Evolutionary conservation across 495 filamentous ascomycete species (phyloP), one percentile per base, ranked within the genome.

Genomic region (Oleoguttula mirabilis): DNA sequence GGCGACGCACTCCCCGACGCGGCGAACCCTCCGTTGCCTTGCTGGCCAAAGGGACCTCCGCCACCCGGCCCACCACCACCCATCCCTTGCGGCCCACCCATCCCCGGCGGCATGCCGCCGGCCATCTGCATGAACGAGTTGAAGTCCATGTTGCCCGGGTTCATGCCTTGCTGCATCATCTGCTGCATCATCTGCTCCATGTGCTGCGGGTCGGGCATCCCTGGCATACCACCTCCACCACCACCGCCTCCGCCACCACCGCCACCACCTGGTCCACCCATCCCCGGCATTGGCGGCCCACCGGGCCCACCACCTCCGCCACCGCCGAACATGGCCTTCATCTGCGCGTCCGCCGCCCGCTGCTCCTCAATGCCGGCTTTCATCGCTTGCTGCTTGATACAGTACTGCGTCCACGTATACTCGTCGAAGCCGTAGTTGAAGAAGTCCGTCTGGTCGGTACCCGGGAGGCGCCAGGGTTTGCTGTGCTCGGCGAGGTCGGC

Each of bases 381-480:
- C 43, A 94, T 64, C 3, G 71, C 68, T 41, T 84, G 77, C 56
- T 96, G 92, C 54, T 92, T 92, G 46, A 86, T 62, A 21, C 88
- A 88, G 62, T 96, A 98, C 45, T 84, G 75, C 21, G 88, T 82
- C 90, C 90, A 98, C 12, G 92, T 95, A 59, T 96, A 98, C 61
- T 98, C 90, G 65, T 98, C 90, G 49, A 98, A 98, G 25, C 92
- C 92, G 66, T 96, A 98, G 66, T 98, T 98, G 72, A 98, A 98
- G 61, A 90, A 98, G 60, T 98, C 90, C 20, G 80, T 86, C 31
- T 93, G 72, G 59, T 96, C 90, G 32, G 88, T 81, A n/a, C 90
- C 90, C 7, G 90, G 90, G 45, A 86, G 79, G 21, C 90, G 78
- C 90, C 90, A 98, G 23, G 88, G 90, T 63, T 94, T 95, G 52